phyloP scores from a whole-genome alignment of 1,139 yeast species.

The Nakaseomyces bracarensis region DNA sequence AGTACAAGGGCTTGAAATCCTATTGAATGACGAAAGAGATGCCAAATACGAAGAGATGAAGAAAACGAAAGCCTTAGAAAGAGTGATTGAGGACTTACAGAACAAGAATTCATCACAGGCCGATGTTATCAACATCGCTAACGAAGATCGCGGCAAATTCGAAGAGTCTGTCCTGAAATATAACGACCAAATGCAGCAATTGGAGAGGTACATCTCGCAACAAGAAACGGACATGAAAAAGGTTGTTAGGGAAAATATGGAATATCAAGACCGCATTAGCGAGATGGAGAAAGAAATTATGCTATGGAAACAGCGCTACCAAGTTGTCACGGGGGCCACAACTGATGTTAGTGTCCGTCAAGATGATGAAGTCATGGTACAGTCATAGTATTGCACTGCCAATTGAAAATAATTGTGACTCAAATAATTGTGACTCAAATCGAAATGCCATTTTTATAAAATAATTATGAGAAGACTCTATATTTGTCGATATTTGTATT shows the following conservation, averaged over 20 bases:
- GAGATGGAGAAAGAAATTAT: constrained; percentile 57
- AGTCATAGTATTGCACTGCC: no score
- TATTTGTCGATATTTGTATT: no score
- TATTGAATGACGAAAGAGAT: constrained; percentile 30
- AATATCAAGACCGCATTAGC: constrained; percentile 32
- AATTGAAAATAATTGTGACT: no score
- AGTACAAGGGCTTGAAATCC: constrained; percentile 31
- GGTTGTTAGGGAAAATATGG: constrained; percentile 31
- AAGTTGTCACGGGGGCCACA: constrained; percentile 1
- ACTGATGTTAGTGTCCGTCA: neutral
- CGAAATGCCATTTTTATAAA: no score
- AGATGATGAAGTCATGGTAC: constrained; percentile 5
- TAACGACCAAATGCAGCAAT: constrained; percentile 28
- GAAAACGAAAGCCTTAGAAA: constrained; percentile 32
- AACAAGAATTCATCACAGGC: constrained; percentile 22
- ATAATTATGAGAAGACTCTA: no score
- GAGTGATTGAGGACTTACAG: constrained; percentile 32
- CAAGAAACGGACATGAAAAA: constrained; percentile 31
- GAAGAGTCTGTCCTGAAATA: constrained; percentile 31
- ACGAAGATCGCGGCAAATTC: constrained; percentile 33
- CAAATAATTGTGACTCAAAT: no score
- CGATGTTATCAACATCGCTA: constrained; percentile 29
- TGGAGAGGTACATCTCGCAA: constrained; percentile 33
- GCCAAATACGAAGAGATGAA: constrained; percentile 33
- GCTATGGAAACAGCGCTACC: constrained; percentile 46